Base-by-base conservation (phyloP, 1,139 yeast genomes). In the Pichia sp. region DNA sequence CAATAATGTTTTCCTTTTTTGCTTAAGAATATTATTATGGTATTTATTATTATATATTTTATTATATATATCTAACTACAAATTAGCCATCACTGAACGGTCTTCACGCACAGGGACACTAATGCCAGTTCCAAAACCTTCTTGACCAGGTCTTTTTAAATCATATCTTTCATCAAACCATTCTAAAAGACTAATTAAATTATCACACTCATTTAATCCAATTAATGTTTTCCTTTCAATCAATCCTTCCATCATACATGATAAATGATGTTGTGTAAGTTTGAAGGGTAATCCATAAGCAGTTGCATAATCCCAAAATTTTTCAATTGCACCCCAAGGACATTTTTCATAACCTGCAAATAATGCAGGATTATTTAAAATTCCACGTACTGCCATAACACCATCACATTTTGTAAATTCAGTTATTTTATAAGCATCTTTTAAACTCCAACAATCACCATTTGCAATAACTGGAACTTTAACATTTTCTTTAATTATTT, bases 321-420 rank as follows among this genome's bases (percentile, higher is more conserved):
- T 69, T 62, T 94, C 98, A 7, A 92, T 69, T 6, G 95, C 92
- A 7, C 81, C 74, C 97, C 97, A 92, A 1, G 97, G 97, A 4
- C 96, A 82, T 42, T 67, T 69, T 0, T 68, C 66, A 58, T 65
- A 75, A 0, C 95, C 96, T 4, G 85, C 75, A 65, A 92, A 92
- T 51, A 92, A 60, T 0, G 92, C 96, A 0, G 98, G 98, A 59
- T 92, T 92, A 30, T 77, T 70, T 44, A 92, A 68, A 3, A 87
- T 70, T 0, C 98, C 98, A 52, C 98, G 69, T 1, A 87, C 98
- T 1, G 97, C 85, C 98, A 92, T 92, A 6, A 92, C 85, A 6
- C 97, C 98, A 59, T 87, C 94, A 30, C 80, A 89, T 1, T 84
- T 84, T 0, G 97, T 89, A 40, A 62, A 62, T 20, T 74, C 68